These are phyloP conservation scores for Yueomyces sinensis DNA, from an alignment of 805 yeast genomes.

Conservation along the genomic window DNA sequence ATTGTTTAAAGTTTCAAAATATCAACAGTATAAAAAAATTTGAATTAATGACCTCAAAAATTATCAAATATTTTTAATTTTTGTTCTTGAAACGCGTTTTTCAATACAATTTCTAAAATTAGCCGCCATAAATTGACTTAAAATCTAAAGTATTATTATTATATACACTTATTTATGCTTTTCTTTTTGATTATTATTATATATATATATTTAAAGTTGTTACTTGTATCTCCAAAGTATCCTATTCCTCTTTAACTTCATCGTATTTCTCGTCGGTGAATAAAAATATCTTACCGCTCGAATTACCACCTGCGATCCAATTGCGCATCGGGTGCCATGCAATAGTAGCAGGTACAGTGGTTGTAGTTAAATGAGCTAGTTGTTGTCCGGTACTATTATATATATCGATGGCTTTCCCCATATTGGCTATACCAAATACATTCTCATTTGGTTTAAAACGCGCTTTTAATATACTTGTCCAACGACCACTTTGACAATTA, in stretches of 20 bases:
- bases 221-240: too few relatives aligned
- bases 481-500: slow-evolving; percentile 92
- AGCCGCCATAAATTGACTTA: too few relatives aligned
- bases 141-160: too few relatives aligned
- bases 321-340: slow-evolving; percentile 74
- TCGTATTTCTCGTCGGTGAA: slow-evolving; percentile 19
- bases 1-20: too few relatives aligned
- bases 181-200: too few relatives aligned
- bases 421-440: slow-evolving; percentile 84
- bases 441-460: slow-evolving; percentile 68
- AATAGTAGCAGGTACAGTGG: slow-evolving; percentile 89
- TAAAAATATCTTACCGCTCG: slow-evolving; percentile 78
- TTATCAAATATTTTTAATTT: too few relatives aligned
- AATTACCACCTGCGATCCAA: slow-evolving; percentile 90
- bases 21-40: too few relatives aligned
- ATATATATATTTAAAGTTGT: too few relatives aligned
- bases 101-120: too few relatives aligned
- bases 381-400: slow-evolving; percentile 67
- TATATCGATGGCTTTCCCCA: slow-evolving; percentile 79
- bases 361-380: slow-evolving; percentile 64
- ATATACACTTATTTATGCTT: too few relatives aligned
- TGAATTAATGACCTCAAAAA: too few relatives aligned
- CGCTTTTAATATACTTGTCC: slow-evolving; percentile 89
- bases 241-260: slow-evolving; percentile 1
- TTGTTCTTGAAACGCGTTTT: too few relatives aligned